Percentiles rank a stretch among this genome's conserved stretches.
These are phyloP conservation scores for Triangularia verruculosa DNA, from an alignment of 2,329 filamentous ascomycete genomes.

Conservation along the genomic window DNA sequence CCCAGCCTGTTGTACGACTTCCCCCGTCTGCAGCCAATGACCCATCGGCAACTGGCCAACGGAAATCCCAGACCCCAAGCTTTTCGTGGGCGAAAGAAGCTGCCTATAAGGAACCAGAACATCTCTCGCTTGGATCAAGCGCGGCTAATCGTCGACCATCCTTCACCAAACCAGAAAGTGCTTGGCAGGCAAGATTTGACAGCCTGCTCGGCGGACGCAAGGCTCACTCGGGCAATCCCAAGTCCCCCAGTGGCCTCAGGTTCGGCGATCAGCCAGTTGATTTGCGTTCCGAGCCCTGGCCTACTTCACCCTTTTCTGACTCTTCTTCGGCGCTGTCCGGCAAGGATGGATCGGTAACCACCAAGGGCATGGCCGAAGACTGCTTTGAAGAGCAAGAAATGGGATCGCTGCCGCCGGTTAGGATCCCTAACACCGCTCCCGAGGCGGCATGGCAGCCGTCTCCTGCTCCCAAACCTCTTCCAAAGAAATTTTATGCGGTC, in stretches of 20 bases:
- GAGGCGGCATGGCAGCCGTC: conserved; percentile 62
- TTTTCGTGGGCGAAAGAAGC: conserved; percentile 25
- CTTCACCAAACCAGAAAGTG: conserved; percentile 16
- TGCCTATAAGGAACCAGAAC: conserved; percentile 23
- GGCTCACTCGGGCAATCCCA: conserved; percentile 47
- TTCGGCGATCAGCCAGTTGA: conserved; percentile 49
- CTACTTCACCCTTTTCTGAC: conserved; percentile 24
- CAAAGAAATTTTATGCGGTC: conserved; percentile 47
- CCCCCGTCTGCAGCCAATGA: conserved; percentile 54
- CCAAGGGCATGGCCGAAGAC: conserved; percentile 71
- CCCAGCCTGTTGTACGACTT: conserved; percentile 75
- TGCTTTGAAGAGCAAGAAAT: conserved; percentile 81
- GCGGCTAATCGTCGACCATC: conserved; percentile 1
- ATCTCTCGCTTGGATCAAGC: neutral
- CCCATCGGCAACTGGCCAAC: conserved; percentile 7
- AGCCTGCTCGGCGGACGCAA: conserved; percentile 69
- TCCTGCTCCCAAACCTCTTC: conserved; percentile 53
- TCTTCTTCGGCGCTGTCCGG: conserved; percentile 52
- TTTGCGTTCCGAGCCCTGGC: conserved; percentile 44
- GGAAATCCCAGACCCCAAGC: conserved; percentile 19
- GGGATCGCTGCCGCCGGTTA: conserved; percentile 70
- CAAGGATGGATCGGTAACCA: conserved; percentile 43
- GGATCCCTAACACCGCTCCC: conserved; percentile 61
- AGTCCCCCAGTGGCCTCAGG: conserved; percentile 59
- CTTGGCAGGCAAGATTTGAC: conserved; percentile 79